Base-by-base conservation (phyloP, 2,329 filamentous ascomycete species). In the Ascomycota sp. region DNA sequence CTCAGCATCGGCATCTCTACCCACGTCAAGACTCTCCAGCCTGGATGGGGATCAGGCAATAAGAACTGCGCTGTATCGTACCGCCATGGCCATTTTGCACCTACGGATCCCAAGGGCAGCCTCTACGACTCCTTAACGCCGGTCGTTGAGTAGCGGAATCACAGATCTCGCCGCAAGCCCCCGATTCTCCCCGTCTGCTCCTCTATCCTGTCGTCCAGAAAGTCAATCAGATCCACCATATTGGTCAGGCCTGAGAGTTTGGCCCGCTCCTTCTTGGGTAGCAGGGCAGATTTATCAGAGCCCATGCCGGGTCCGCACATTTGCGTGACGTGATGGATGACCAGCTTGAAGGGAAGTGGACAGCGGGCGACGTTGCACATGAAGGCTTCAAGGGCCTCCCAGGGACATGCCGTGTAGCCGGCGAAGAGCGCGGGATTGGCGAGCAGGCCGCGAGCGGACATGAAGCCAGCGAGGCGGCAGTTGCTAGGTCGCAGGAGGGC, bases 361-460 rank as follows among this genome's bases (percentile, higher is more conserved):
- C 58, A 58, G 29, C 58, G 56, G 8, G 68, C 61, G 8, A 63
- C 63, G 38, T 67, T 63, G 38, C 57, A 62, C 55, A 79, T 56
- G 47, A 80, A 77, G 10, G 56, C 52, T 44, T 72, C 68, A 21
- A 78, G 62, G 2, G 67, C 71, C 32, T 67, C 61, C 65, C 67
- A 72, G 2, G 72, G 65, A 39, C 72, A 75, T 16, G 58, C 51
- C 5, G 61, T 50, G 43, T 63, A 45, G 31, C 68, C 63, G 0
- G 67, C 62, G 49, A 74, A 79, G 33, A 79, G 52, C 4, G 71
- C 68, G 2, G 75, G 75, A 49, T 79, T 78, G 42, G 69, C 58
- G 30, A 79, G 61, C 3, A 79, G 57, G 7, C 72, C 74, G 32
- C 75, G 63, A 7, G 75, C 75, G 13, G 74, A 70, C 75, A 80